These are phyloP conservation scores for Austropuccinia psidii DNA, from an alignment of 1,284 basidiomycete genomes.

Conservation along the genomic window DNA sequence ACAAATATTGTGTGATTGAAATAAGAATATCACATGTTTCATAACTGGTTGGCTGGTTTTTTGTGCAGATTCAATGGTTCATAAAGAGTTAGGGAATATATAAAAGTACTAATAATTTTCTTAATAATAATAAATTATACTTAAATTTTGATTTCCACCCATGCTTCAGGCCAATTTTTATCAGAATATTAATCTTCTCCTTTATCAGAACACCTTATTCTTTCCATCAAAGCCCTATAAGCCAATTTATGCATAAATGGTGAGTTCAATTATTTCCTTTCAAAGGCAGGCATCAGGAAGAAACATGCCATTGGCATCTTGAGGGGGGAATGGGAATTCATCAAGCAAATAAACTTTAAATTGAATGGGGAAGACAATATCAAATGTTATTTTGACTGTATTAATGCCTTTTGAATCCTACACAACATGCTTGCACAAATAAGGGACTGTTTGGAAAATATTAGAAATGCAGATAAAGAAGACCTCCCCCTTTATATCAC, in stretches of 20 bases:
- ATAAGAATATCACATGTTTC: slow-evolving; percentile 3
- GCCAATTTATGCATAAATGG: neutral
- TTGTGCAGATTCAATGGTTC: too few relatives aligned
- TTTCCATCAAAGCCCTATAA: neutral
- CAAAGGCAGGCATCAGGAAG: neutral
- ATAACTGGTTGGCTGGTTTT: slow-evolving; percentile 11
- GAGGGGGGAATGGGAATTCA: neutral
- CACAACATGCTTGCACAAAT: slow-evolving; percentile 15
- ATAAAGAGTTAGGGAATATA: neutral
- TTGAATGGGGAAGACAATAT: neutral
- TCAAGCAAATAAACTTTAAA: neutral
- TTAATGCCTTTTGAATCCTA: neutral
- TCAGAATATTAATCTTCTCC: neutral
- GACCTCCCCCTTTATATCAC: neutral
- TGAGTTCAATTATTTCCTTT: slow-evolving; percentile 2
- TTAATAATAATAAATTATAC: too few relatives aligned
- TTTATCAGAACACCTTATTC: neutral
- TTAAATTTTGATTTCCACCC: too few relatives aligned
- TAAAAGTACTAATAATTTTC: neutral
- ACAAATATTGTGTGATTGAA: slow-evolving; percentile 13
- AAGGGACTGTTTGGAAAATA: neutral
- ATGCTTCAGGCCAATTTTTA: too few relatives aligned
- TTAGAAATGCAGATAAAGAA: neutral
- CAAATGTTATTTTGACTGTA: neutral
- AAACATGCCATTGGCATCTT: neutral